Conservation (phyloP, 495 filamentous ascomycete species). For the Letharia columbiana region DNA sequence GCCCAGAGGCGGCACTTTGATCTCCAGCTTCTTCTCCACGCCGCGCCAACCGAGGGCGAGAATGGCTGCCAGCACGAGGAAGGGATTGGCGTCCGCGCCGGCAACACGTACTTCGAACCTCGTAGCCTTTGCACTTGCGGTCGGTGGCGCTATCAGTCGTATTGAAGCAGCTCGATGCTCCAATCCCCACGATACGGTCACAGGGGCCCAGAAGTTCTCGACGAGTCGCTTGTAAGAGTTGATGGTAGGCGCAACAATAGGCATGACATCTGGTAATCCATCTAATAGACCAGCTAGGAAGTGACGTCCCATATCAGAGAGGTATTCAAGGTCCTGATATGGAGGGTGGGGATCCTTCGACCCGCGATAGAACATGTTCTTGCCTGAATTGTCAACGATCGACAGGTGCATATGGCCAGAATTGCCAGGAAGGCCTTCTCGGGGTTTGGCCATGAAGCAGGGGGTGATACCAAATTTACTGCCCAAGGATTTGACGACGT, state of each 20-base stretch:
- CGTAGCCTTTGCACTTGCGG: slow-evolving; percentile 70
- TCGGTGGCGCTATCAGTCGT: slow-evolving; percentile 80
- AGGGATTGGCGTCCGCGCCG: slow-evolving; percentile 84
- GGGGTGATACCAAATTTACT: slow-evolving; percentile 85
- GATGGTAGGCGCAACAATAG: slow-evolving; percentile 82
- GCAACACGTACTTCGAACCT: slow-evolving; percentile 86
- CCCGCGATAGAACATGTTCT: slow-evolving; percentile 74
- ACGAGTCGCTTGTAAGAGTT: slow-evolving; percentile 97
- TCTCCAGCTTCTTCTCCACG: slow-evolving; percentile 78
- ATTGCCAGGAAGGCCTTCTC: slow-evolving; percentile 82
- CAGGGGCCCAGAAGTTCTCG: slow-evolving; percentile 98
- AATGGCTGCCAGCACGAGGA: slow-evolving; percentile 79
- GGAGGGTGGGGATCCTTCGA: slow-evolving; percentile 56
- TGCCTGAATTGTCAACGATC: slow-evolving; percentile 55
- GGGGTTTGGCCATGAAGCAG: slow-evolving; percentile 98
- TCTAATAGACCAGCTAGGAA: slow-evolving; percentile 87
- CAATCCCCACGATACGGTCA: slow-evolving; percentile 93
- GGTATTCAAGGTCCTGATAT: slow-evolving; percentile 64
- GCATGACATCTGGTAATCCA: slow-evolving; percentile 92
- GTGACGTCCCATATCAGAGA: slow-evolving; percentile 84
- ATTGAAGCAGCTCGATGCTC: slow-evolving; percentile 92
- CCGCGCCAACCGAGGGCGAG: slow-evolving; percentile 82
- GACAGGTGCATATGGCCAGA: slow-evolving; percentile 94
- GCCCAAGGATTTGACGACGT: slow-evolving; percentile 77
- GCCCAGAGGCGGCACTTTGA: slow-evolving; percentile 71